Percentiles rank a stretch among this genome's conserved stretches.
Conservation (phyloP, 441 rosid genomes). For the Erodium moschatum region DNA sequence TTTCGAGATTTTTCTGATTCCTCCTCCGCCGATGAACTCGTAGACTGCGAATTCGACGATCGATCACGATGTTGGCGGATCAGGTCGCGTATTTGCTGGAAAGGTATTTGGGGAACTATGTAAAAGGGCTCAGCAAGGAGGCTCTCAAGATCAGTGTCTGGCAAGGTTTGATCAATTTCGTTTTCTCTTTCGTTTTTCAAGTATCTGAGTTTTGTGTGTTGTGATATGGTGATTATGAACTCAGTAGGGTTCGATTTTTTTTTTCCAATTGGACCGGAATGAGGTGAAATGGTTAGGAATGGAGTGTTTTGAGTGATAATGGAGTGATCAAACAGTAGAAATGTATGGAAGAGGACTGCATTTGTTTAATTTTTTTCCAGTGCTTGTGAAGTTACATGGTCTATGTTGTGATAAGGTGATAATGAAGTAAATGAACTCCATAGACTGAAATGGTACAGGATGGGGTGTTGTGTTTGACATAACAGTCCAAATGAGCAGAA, state of each 20-base stretch:
- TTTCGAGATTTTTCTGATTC: too few relatives aligned
- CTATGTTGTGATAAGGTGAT: background rate
- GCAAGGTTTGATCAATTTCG: conserved; percentile 43
- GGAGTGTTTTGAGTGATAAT: background rate
- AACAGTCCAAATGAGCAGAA: background rate
- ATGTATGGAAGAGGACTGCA: background rate
- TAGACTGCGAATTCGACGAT: conserved; percentile 4
- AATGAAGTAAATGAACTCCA: background rate
- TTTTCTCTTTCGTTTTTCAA: conserved; percentile 2
- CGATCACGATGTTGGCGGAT: conserved; percentile 89
- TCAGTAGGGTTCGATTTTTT: background rate
- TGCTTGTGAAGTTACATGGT: background rate
- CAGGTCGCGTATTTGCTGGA: conserved; percentile 82
- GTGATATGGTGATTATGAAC: background rate
- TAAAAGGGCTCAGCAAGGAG: conserved; percentile 76
- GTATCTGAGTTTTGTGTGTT: background rate
- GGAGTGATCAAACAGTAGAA: background rate
- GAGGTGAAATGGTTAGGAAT: background rate
- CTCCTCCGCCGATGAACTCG: too few relatives aligned
- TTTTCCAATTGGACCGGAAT: background rate
- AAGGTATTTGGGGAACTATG: conserved; percentile 82
- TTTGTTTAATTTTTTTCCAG: background rate
- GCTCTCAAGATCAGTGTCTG: conserved; percentile 96
- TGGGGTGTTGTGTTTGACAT: background rate
- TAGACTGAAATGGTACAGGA: background rate